Conservation (phyloP, 306 rosid species). For the Casuarina equisetifolia region DNA sequence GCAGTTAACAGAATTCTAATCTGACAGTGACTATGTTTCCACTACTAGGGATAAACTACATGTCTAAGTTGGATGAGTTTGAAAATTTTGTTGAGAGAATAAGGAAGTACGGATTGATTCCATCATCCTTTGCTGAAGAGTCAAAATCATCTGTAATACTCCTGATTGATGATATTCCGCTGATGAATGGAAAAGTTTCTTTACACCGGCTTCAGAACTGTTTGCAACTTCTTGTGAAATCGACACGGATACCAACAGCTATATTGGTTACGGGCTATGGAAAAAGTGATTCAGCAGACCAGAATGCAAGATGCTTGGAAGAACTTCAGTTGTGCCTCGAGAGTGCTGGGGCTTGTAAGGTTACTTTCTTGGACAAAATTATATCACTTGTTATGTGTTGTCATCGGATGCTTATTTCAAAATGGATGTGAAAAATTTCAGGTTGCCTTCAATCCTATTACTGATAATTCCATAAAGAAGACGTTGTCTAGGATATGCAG, state of each 20-base stretch:
- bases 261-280: constrained; percentile 70
- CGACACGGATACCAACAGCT: constrained; percentile 77
- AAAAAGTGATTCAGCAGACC: constrained; percentile 68
- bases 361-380: constrained; percentile 54
- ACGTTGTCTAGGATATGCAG: constrained; percentile 62
- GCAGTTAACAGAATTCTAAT: constrained; percentile 6
- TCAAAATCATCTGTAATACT: constrained; percentile 64
- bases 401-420: constrained; percentile 22
- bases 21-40: constrained; percentile 17
- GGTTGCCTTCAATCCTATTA: constrained; percentile 90
- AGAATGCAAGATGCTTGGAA: constrained; percentile 48
- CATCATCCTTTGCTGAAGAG: constrained; percentile 46
- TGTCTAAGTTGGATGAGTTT: constrained; percentile 89
- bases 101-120: constrained; percentile 72
- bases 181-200: constrained; percentile 63
- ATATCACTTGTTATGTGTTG: constrained; percentile 17
- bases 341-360: constrained; percentile 97
- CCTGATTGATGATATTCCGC: constrained; percentile 87
- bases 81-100: constrained; percentile 77
- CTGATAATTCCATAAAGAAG: constrained; percentile 71
- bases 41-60: constrained; percentile 63
- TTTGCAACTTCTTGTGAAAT: constrained; percentile 63
- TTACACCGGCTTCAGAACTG: constrained; percentile 64
- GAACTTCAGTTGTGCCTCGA: constrained; percentile 67
- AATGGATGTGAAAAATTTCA: constrained; percentile 43